Conservation (phyloP, 2,329 filamentous ascomycete species). For the Trichophyton rubrum region DNA sequence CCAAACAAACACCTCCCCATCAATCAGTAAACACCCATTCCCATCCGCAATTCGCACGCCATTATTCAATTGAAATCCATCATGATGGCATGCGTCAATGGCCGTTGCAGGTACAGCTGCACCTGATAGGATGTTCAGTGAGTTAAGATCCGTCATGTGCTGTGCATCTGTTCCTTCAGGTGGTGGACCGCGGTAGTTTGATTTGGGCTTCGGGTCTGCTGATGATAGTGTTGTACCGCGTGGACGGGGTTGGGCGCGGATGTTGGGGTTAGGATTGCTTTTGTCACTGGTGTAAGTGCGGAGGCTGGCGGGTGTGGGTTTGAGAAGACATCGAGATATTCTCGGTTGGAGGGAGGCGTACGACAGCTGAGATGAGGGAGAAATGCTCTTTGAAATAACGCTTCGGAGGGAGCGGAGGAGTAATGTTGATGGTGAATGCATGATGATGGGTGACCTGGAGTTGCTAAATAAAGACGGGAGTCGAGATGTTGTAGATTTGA, state of each 20-base stretch:
- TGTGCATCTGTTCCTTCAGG: constrained; percentile 42
- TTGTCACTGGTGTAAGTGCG: neutral
- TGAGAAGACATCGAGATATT: constrained; percentile 13
- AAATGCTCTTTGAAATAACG: constrained; percentile 6
- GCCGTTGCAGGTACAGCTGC: constrained; percentile 66
- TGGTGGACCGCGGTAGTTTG: constrained; percentile 48
- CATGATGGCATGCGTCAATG: constrained; percentile 66
- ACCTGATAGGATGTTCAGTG: constrained; percentile 66
- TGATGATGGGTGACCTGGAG: constrained; percentile 17
- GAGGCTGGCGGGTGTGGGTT: neutral
- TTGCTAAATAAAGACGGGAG: neutral
- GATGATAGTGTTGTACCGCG: constrained; percentile 5
- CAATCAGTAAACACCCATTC: constrained; percentile 64
- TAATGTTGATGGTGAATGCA: constrained; percentile 31
- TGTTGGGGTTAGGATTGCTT: neutral
- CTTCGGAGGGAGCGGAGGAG: constrained; percentile 32
- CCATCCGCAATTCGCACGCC: constrained; percentile 58
- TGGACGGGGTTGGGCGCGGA: neutral
- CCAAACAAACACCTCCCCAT: constrained; percentile 83
- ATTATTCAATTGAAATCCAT: constrained; percentile 80
- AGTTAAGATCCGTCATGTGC: constrained; percentile 47
- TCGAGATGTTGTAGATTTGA: neutral
- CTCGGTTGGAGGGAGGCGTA: constrained; percentile 13
- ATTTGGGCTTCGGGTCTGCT: constrained; percentile 23
- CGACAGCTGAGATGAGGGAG: constrained; percentile 11